A percentile compares a stretch with the other conserved stretches of the same genome.
phyloP scores from a whole-genome alignment of 768 basidiomycete genomes.

The Termitomyces sp. region DNA sequence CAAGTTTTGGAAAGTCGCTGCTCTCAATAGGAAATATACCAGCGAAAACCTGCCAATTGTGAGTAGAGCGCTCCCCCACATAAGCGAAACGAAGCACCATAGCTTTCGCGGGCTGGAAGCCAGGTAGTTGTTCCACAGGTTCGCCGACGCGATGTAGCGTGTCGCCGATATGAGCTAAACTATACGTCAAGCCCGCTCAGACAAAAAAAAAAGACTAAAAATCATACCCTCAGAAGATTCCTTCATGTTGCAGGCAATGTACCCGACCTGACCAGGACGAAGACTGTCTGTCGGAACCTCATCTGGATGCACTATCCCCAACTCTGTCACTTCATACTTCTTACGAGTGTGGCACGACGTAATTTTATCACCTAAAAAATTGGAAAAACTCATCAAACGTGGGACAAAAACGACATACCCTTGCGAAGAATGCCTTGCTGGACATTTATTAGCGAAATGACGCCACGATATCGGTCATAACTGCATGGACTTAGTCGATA shows the following conservation, averaged over 20 bases:
- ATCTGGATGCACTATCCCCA: constrained; percentile 88
- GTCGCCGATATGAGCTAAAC: constrained; percentile 85
- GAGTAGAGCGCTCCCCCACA: background rate
- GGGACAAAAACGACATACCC: constrained; percentile 37
- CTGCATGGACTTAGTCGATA: constrained; percentile 31
- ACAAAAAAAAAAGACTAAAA: background rate
- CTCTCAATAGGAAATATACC: constrained; percentile 93
- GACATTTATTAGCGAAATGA: constrained; percentile 85
- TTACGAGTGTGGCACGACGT: constrained; percentile 79
- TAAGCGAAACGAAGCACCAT: constrained; percentile 55
- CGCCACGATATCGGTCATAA: constrained; percentile 93
- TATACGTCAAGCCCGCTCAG: background rate
- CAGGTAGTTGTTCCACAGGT: constrained; percentile 76
- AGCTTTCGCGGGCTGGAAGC: constrained; percentile 87
- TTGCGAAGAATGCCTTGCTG: constrained; percentile 77
- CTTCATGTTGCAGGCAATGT: constrained; percentile 96
- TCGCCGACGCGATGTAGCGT: constrained; percentile 77
- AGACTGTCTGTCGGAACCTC: constrained; percentile 69
- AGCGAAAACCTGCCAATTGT: constrained; percentile 68
- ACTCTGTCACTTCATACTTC: constrained; percentile 82
- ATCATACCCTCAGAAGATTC: constrained; percentile 81
- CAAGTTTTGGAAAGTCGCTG: constrained; percentile 87
- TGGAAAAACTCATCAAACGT: background rate
- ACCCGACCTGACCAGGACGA: constrained; percentile 80
- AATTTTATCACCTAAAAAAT: constrained; percentile 76